phyloP scores from a whole-genome alignment of 1,284 basidiomycete species.

The Sporisorium exsertum region DNA sequence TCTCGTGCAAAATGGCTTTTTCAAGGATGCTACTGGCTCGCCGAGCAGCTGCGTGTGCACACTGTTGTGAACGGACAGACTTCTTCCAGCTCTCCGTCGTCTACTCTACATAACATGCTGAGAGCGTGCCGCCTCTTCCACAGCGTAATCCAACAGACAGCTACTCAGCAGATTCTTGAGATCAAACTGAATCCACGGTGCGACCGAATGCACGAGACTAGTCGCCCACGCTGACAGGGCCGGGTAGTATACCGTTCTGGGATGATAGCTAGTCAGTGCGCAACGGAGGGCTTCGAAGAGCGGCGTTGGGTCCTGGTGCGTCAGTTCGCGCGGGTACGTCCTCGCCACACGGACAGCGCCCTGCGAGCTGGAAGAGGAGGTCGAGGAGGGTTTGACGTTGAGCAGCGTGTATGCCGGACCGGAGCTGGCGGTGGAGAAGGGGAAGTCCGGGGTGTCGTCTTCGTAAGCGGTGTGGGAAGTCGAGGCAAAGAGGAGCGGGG shows the following conservation, averaged over 20 bases:
- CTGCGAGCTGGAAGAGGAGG: neutral
- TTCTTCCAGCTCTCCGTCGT: too few relatives aligned
- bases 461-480: neutral
- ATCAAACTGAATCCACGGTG: constrained; percentile 27
- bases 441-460: constrained; percentile 20
- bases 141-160: constrained; percentile 1
- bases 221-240: constrained; percentile 2
- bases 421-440: constrained; percentile 39
- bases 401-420: constrained; percentile 23
- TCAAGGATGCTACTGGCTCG: neutral
- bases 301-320: constrained; percentile 36
- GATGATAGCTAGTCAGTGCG: constrained; percentile 35
- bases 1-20: neutral
- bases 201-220: neutral
- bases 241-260: constrained; percentile 23
- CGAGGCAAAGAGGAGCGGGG: neutral
- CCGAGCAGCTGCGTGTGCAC: neutral
- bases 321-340: constrained; percentile 23
- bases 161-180: constrained; percentile 16
- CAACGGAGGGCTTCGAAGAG: constrained; percentile 36
- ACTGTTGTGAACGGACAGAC: neutral
- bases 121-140: neutral
- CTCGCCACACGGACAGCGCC: constrained; percentile 5
- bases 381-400: neutral
- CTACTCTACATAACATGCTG: neutral